Percentiles rank a stretch among this genome's conserved stretches.
Conservation (phyloP, 2,329 filamentous ascomycete species). For the Arthroderma sp. region DNA sequence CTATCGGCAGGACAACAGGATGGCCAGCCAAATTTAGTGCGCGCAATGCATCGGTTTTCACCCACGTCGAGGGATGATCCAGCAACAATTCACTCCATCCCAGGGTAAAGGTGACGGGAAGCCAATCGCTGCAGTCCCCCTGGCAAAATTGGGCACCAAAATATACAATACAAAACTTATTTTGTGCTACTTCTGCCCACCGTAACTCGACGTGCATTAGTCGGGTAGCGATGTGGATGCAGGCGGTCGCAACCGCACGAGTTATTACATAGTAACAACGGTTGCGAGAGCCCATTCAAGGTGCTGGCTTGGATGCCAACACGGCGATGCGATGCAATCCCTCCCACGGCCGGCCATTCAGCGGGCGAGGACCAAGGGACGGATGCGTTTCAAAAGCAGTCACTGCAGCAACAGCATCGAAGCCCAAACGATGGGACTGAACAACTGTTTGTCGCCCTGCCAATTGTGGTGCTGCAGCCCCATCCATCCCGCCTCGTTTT, state of each 20-base stretch:
- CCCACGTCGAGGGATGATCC: conserved; percentile 5
- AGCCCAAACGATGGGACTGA: neutral
- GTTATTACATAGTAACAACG: neutral
- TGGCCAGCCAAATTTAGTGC: neutral
- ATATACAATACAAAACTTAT: neutral
- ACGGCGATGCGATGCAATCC: neutral
- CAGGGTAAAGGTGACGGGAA: neutral
- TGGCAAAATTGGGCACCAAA: conserved; percentile 5
- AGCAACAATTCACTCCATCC: conserved; percentile 1
- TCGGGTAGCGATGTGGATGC: conserved; percentile 7
- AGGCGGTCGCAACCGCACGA: conserved; percentile 2
- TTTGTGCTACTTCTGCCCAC: conserved; percentile 4
- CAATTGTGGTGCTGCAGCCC: conserved; percentile 1
- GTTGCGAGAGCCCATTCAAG: neutral
- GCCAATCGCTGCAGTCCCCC: neutral
- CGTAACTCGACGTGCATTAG: conserved; percentile 4
- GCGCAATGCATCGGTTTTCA: conserved; percentile 2
- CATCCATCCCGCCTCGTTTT: conserved; percentile 4
- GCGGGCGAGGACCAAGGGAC: neutral
- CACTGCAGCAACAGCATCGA: conserved; percentile 1
- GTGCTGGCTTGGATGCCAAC: neutral
- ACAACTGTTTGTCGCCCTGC: conserved; percentile 1
- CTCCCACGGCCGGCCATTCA: neutral
- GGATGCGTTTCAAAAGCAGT: conserved; percentile 1
- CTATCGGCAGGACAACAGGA: neutral